Evolutionary conservation across 148 eudicot species (phyloP), one percentile per base, ranked within the genome.

Genomic region (Cornus controversa): DNA sequence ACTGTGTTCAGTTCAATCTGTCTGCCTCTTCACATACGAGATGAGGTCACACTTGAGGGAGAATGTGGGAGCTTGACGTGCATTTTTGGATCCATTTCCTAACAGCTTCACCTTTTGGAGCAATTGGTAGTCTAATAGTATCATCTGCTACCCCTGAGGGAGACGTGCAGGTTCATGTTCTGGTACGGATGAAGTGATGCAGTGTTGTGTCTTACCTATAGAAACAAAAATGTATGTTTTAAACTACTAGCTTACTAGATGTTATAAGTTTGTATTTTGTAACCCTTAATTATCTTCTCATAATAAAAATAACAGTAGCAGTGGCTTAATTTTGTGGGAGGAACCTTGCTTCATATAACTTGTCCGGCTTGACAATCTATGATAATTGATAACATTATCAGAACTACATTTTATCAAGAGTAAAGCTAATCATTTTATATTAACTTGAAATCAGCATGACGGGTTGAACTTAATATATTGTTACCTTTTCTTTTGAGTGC

Each of bases 191-290:
- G 4, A 31, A 31, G 0, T 40, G 45, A 40, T 40, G 45, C 45
- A 40, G 8, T 40, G 10, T 40, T 40, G 45, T 40, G 45, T 40
- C 34, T 40, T 40, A 40, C 45, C 60, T 54, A 3, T 54, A 54
- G 15, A 14, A 54, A 0, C 22, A 8, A 2, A 54, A 14, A 14
- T 1, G 18, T 54, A 54, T 54, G 60, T 54, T 54, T 54, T 29
- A 20, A 57, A 72, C 27, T 72, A 64, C 66, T 57, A 63, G 66
- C 16, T 29, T 72, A 31, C 40, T 28, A 66, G 36, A 26, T 66
- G 34, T 66, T 31, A 11, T 7, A 45, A 6, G 23, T 70, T 25
- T 70, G 16, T 71, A 3, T n/a, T 72, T 31, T 9, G 2, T 15
- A 4, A 16, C 22, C 60, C 18, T 54, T 22, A 54, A 54, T 54